Base-by-base conservation (phyloP, 805 yeast genomes). In the Cyberlindnera japonica region DNA sequence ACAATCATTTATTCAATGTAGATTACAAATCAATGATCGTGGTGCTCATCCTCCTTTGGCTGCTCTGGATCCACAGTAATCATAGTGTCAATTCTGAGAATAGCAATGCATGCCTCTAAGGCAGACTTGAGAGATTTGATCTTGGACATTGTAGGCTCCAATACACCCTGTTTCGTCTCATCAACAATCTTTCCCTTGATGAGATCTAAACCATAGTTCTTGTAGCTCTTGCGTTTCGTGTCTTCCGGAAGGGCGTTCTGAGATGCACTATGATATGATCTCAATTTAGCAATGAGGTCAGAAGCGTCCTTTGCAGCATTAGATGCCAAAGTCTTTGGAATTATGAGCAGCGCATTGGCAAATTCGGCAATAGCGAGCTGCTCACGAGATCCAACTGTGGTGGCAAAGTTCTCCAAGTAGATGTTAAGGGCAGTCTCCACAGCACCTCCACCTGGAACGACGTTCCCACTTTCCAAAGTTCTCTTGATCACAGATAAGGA, bases 391-490 rank as follows among this genome's bases (percentile, higher is more conserved):
- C 98, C 97, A 37, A 93, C 91, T 1, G 98, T 89, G 8, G 98
- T 93, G 36, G 99, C 99, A 65, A 93, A 93, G 62, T 87, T 91
- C 65, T 93, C 99, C 61, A 93, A 72, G 63, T 87, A 93, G 38
- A 93, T 89, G 68, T 89, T 90, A 59, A 93, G 74, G 3, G 98
- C 98, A 37, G 95, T 75, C 68, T 93, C 99, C 25, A 93, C 99
- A 7, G 98, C 97, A 46, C 99, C 99, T 50, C 99, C 99, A 47
- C 99, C 99, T 31, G 99, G 98, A 6, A 93, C 99, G 43, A 95
- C 90, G 51, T 76, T 68, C 16, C 97, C 98, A 57, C 91, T 80
- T 65, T 93, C 99, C 51, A 95, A 74, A 11, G 98, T 89, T 61
- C 99, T 81, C 70, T 93, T 93, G 26, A 93, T 96, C 26, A 93